Evolutionary conservation across 345 rosid genomes (phyloP).

Genomic region (Citrus sp.): DNA sequence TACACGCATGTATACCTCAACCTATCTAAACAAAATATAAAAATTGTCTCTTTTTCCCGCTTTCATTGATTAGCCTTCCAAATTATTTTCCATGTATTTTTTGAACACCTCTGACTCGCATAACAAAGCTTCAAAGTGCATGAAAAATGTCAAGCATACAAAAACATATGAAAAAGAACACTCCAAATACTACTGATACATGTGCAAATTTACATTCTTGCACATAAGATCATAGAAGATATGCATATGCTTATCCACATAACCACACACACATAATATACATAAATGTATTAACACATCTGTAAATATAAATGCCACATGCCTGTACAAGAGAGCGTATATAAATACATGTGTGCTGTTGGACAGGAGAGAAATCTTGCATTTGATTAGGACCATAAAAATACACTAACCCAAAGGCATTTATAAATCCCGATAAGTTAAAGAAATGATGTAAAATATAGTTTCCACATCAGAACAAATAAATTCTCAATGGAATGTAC

Average conservation of each 20-base stretch:
- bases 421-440: neutral
- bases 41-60: neutral
- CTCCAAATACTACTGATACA: too few species aligned
- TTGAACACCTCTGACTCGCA: neutral
- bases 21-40: neutral
- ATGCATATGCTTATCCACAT: neutral
- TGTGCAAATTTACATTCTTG: neutral
- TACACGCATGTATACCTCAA: neutral
- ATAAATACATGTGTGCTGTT: neutral
- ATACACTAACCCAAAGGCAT: neutral
- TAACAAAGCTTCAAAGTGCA: neutral
- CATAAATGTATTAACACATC: neutral
- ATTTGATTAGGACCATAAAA: neutral
- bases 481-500: neutral
- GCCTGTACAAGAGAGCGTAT: too few species aligned
- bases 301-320: neutral
- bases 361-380: neutral
- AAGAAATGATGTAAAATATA: neutral
- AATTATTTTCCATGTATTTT: neutral
- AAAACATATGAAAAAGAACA: too few species aligned
- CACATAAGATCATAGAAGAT: neutral
- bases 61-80: neutral
- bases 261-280: neutral
- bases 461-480: neutral
- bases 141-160: neutral